Evolutionary conservation across 306 rosid species (phyloP).

Genomic region (Inga oerstediana): DNA sequence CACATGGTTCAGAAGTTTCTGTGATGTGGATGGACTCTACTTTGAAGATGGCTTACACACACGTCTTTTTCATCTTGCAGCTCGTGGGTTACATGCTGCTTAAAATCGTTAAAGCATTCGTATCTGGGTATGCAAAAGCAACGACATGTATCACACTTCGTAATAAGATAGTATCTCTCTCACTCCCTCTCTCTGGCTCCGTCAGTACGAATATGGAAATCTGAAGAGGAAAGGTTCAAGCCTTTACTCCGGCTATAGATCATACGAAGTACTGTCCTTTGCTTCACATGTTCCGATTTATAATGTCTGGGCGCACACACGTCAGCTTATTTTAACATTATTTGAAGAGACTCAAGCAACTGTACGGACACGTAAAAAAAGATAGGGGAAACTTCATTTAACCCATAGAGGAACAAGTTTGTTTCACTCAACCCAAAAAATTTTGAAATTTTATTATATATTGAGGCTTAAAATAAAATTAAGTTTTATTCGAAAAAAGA

Average conservation of each 20-base stretch:
- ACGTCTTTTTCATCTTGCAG: slow-evolving; percentile 37
- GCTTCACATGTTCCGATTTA: too few relatives aligned
- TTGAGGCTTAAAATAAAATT: too few relatives aligned
- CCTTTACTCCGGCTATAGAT: background rate
- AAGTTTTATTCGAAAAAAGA: too few relatives aligned
- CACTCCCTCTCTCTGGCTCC: background rate
- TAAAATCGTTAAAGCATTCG: slow-evolving; percentile 25
- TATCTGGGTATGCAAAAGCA: slow-evolving; percentile 9
- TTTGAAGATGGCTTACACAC: slow-evolving; percentile 20
- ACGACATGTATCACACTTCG: background rate
- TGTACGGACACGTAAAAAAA: background rate
- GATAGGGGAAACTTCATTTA: too few relatives aligned
- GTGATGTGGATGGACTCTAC: background rate
- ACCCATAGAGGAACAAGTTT: too few relatives aligned
- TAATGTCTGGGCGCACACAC: too few relatives aligned
- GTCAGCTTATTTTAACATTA: background rate
- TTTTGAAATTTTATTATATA: too few relatives aligned
- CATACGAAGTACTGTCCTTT: too few relatives aligned
- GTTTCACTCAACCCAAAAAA: too few relatives aligned
- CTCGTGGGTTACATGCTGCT: slow-evolving; percentile 31
- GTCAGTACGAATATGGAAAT: background rate
- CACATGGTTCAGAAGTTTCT: background rate
- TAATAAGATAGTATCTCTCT: background rate
- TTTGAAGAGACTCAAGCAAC: background rate
- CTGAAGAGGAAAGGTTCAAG: background rate